Base-by-base conservation (phyloP, 805 yeast species). In the Pichia heedii region DNA sequence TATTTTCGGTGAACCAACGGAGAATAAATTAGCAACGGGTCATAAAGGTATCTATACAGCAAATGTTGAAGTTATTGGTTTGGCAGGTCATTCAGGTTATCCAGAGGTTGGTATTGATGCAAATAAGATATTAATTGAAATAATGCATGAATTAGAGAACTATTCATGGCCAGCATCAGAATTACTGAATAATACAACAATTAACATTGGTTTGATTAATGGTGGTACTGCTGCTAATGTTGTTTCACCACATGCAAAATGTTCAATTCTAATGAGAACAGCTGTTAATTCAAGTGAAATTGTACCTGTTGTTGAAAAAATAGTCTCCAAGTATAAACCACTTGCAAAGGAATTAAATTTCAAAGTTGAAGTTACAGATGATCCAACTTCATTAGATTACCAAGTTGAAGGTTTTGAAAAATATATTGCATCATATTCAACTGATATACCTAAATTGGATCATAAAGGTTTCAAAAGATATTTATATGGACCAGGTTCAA, bases 1-100 rank as follows among this genome's bases (percentile, higher is more conserved):
- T 15, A 69, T 82, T 26, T 81, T 81, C 61, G 88, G 88, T 12
- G 89, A 81, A 57, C 89, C 89, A 11, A 81, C 89, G 0, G 86
- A 80, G 50, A 65, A 73, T 55, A 78, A 76, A 52, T 64, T 81
- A 19, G 85, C 83, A 13, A 73, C 73, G 5, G 88, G 87, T 12
- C 89, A 81, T 55, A 81, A 81, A 58, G 86, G 86, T 15, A 62
- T 68, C 32, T 72, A 65, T 36, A 51, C 62, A 41, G 69, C 72
- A 30, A 54, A 63, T 5, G 46, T 77, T 22, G 47, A 56, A 16
- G 75, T 71, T n/a, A 50, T 55, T n/a, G 87, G 86, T 4, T 66
- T 68, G 43, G 73, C 84, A 2, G 63, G 77, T 4, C 88, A 81
- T 54, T 74, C 81, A 3, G 86, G 86, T 1, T 79, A 81, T 57